phyloP scores from a whole-genome alignment of 331 rosid genomes.

The Quercus tomentella region DNA sequence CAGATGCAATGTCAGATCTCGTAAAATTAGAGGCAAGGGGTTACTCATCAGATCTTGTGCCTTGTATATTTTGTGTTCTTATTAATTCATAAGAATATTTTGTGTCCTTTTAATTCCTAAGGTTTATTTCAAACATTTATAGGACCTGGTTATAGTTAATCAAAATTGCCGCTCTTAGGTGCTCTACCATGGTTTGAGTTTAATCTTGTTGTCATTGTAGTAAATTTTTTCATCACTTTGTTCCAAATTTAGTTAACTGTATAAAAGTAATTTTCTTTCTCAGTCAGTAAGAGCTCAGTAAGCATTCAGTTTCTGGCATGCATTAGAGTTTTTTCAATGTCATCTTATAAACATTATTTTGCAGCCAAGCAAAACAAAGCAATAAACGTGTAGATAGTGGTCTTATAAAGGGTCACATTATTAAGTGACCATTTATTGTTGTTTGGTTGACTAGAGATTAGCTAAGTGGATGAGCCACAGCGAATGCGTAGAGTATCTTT shows the following conservation, averaged over 20 bases:
- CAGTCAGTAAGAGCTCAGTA: neutral
- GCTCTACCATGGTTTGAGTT: neutral
- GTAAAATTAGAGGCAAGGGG: neutral
- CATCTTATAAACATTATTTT: no score
- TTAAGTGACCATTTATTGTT: no score
- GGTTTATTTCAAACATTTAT: neutral
- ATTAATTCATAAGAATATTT: neutral
- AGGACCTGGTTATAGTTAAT: neutral
- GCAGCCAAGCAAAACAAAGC: no score
- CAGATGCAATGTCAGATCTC: neutral
- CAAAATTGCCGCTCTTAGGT: neutral
- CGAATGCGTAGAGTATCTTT: no score
- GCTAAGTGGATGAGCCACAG: no score
- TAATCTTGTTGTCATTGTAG: neutral
- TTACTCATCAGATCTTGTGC: conserved; percentile 1
- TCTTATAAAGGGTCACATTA: no score
- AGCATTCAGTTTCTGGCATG: no score
- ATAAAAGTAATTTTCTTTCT: neutral
- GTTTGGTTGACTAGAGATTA: no score
- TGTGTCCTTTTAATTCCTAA: neutral
- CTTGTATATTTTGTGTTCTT: conserved; percentile 44
- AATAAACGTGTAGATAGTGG: no score
- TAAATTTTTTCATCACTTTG: neutral
- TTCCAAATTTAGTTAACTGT: neutral
- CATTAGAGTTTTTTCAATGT: no score